Conservation (phyloP, 306 rosid species). For the Malus asiatica region DNA sequence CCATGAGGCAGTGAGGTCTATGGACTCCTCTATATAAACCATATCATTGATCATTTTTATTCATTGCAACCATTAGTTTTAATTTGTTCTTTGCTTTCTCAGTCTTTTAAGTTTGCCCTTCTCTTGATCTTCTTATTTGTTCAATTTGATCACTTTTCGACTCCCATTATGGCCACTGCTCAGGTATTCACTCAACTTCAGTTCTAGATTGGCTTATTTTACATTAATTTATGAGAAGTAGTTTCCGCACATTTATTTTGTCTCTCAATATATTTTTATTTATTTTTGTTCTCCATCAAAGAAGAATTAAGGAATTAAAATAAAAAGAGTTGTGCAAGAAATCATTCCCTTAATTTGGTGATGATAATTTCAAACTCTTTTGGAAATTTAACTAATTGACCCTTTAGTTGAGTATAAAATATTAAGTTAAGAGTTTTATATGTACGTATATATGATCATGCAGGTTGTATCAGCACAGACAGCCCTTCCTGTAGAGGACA, state of each 20-base stretch:
- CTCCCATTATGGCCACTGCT: constrained; percentile 51
- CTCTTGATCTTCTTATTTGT: not conserved
- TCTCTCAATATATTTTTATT: too few relatives aligned
- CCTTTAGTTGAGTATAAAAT: not conserved
- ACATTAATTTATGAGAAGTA: too few relatives aligned
- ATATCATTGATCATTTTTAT: constrained; percentile 10
- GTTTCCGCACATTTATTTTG: too few relatives aligned
- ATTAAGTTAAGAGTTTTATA: not conserved
- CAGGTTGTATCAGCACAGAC: constrained; percentile 55
- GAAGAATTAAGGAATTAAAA: too few relatives aligned
- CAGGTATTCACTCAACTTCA: constrained; percentile 33
- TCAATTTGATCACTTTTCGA: not conserved
- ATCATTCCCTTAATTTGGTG: too few relatives aligned
- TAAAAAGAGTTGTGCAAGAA: too few relatives aligned
- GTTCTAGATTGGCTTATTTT: not conserved
- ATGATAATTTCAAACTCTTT: not conserved
- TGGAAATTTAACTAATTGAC: not conserved
- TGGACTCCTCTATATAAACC: constrained; percentile 3
- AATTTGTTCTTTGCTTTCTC: constrained; percentile 18
- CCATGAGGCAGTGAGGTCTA: not conserved
- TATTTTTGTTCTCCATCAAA: too few relatives aligned
- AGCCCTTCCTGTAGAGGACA: constrained; percentile 41
- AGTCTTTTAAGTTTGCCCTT: not conserved
- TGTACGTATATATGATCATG: not conserved
- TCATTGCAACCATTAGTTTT: not conserved